phyloP scores from a whole-genome alignment of 148 eudicot species.

The Chenopodium formosanum region DNA sequence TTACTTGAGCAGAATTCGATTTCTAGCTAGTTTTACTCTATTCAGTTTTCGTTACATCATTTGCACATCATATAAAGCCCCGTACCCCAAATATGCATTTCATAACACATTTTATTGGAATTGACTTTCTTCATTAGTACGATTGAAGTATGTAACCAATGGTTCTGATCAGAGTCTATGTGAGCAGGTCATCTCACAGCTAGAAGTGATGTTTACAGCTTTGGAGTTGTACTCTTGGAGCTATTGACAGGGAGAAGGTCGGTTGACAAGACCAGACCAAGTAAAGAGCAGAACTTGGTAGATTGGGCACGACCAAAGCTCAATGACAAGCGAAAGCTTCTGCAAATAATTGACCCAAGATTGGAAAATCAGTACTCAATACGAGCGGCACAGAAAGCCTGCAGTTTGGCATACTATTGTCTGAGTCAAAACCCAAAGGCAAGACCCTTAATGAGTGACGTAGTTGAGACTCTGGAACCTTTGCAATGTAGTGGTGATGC shows the following conservation, averaged over 20 bases:
- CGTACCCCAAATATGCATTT: background rate
- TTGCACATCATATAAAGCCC: background rate
- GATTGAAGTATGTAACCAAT: background rate
- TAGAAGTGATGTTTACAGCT: conserved; percentile 97
- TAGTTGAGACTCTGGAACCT: conserved; percentile 92
- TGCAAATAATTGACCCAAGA: conserved; percentile 90
- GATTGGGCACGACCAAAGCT: conserved; percentile 98
- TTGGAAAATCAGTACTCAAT: conserved; percentile 83
- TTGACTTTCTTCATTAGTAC: background rate
- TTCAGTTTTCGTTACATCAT: background rate
- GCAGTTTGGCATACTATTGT: conserved; percentile 94
- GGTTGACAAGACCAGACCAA: conserved; percentile 88
- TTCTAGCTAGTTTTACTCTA: background rate
- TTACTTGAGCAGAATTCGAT: background rate
- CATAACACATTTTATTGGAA: background rate
- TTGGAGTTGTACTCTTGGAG: conserved; percentile 93
- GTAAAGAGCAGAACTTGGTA: conserved; percentile 89
- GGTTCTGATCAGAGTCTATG: conserved; percentile 16
- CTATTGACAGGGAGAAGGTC: conserved; percentile 89
- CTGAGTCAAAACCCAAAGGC: conserved; percentile 98
- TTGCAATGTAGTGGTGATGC: conserved; percentile 51
- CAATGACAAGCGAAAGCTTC: conserved; percentile 79
- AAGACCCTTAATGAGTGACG: conserved; percentile 95
- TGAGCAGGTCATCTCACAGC: conserved; percentile 93
- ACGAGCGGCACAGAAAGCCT: conserved; percentile 93